Base-by-base conservation (phyloP, 805 yeast genomes). In the Isabelozyma gotoi region DNA sequence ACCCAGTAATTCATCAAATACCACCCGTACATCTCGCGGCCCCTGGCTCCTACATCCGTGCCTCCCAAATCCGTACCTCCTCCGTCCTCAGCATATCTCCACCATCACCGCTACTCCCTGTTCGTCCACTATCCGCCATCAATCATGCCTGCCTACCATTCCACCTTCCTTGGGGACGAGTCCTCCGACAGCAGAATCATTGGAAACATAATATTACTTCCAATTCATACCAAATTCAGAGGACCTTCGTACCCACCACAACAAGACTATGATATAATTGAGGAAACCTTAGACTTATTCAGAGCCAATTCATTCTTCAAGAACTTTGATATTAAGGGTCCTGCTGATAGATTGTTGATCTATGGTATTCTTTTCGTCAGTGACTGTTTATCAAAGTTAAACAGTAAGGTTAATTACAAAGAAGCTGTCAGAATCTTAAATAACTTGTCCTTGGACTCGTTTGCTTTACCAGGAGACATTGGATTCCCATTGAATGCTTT, bases 291-390 rank as follows among this genome's bases (percentile, higher is more conserved):
- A 42, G 98, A 94, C 65, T 75, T 94, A 43, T 94, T 94, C 68
- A 77, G 99, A 52, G 97, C 97, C 55, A 94, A 94, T 66, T 87
- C 97, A 10, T 92, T 94, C 68, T 94, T 94, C 79, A 86, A 88
- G 63, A 94, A 94, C 74, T 94, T 94, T 63, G 99, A 94, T 69
- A 91, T 94, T 71, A 89, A 89, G 64, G 96, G 97, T 10, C 87
- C 96, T 17, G 85, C 97, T 3, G 99, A 94, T 63, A 78, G 99
- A 52, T 78, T 92, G 8, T 73, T 94, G 46, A 91, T 95, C 55
- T 94, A 94, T 63, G 99, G 99, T 16, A 94, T 94, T 42, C 71
- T 94, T 46, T 94, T 80, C 63, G 81, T 88, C 29, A 87, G 95
- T 39, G 96, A 89, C 59, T 88, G 97, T 66, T 73, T 94, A 46